These are phyloP conservation scores for Solanum lycopersicoides DNA, from an alignment of 257 asterid species.

Conservation along the genomic window DNA sequence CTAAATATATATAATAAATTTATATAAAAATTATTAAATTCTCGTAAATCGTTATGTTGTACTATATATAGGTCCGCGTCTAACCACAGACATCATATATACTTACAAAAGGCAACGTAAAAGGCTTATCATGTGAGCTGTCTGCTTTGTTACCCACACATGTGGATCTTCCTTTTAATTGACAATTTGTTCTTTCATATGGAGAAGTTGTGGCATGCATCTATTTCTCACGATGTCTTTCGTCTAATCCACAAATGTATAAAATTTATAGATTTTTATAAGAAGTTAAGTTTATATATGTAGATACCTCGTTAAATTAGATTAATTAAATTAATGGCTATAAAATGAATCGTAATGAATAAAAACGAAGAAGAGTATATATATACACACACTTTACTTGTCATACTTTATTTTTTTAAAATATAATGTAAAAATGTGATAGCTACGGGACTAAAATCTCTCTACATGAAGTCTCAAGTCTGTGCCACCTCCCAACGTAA, in stretches of 20 bases:
- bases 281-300: too few relatives aligned
- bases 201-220: not conserved
- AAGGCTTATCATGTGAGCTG: not conserved
- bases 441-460: not conserved
- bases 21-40: not conserved
- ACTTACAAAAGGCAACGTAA: not conserved
- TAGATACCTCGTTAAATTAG: too few relatives aligned
- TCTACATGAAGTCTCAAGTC: not conserved
- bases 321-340: too few relatives aligned
- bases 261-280: too few relatives aligned
- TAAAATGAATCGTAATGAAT: too few relatives aligned
- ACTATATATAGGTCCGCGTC: not conserved
- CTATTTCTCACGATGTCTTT: not conserved
- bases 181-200: not conserved
- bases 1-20: not conserved
- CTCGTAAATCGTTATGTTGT: not conserved
- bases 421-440: not conserved
- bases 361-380: not conserved
- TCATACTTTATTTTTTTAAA: not conserved
- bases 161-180: not conserved
- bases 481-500: not conserved
- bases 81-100: not conserved
- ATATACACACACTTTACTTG: not conserved
- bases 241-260: not conserved
- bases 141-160: not conserved